Conservation (phyloP, 164 flowering plant species). For the Annona cherimola region DNA sequence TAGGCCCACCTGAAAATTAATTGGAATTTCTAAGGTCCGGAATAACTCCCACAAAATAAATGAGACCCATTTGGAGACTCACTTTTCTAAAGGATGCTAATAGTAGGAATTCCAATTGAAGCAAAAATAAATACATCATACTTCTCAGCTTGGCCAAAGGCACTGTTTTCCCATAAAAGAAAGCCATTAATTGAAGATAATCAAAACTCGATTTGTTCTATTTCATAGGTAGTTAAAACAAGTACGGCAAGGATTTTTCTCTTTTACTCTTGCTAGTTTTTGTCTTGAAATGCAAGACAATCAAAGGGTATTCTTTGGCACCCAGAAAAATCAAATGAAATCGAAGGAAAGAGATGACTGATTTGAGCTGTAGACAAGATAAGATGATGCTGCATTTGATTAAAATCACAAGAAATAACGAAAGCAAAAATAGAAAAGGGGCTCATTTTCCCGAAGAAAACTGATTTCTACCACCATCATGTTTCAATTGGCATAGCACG, state of each 20-base stretch:
- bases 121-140: background rate
- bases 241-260: background rate
- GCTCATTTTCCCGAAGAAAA: background rate
- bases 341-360: background rate
- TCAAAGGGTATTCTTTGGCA: too few species aligned
- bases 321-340: background rate
- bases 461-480: background rate
- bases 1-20: background rate
- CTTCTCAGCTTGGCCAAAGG: background rate
- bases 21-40: background rate
- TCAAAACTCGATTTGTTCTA: too few species aligned
- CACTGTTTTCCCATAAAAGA: background rate
- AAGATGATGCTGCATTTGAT: background rate
- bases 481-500: background rate
- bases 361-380: background rate
- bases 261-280: too few species aligned
- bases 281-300: too few species aligned
- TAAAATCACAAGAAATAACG: background rate
- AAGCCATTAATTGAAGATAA: too few species aligned
- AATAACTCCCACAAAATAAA: background rate
- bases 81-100: background rate
- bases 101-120: background rate
- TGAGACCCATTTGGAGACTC: background rate
- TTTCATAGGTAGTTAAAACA: too few species aligned
- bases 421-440: background rate